phyloP scores from a whole-genome alignment of 306 rosid genomes.

The Cicer yamashitae region DNA sequence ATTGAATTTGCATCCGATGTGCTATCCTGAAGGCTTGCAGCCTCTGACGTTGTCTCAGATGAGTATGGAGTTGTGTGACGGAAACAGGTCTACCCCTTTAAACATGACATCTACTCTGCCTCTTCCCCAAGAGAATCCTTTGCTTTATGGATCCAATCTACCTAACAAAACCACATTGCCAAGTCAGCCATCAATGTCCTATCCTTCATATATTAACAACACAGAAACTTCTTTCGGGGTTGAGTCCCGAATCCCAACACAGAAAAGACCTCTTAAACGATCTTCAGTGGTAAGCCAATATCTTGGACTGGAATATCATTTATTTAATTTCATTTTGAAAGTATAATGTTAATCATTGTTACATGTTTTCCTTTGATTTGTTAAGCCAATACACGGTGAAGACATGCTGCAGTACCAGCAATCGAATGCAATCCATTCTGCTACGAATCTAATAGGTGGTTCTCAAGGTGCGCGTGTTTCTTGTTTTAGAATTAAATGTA shows the following conservation, averaged over 20 bases:
- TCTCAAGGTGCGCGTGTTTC: slow-evolving; percentile 47
- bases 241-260: slow-evolving; percentile 57
- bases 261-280: slow-evolving; percentile 56
- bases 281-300: slow-evolving; percentile 63
- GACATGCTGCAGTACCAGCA: slow-evolving; percentile 57
- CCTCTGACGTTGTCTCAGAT: slow-evolving; percentile 59
- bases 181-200: slow-evolving; percentile 53
- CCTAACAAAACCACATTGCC: slow-evolving; percentile 54
- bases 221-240: slow-evolving; percentile 56
- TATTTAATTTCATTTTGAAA: background rate
- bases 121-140: slow-evolving; percentile 60
- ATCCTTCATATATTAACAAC: slow-evolving; percentile 56
- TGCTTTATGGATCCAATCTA: slow-evolving; percentile 53
- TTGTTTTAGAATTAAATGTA: slow-evolving; percentile 14
- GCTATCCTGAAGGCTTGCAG: slow-evolving; percentile 66
- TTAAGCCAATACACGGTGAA: slow-evolving; percentile 54
- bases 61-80: slow-evolving; percentile 63
- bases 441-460: slow-evolving; percentile 54
- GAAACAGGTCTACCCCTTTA: slow-evolving; percentile 58
- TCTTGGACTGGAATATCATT: background rate
- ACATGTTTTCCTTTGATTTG: slow-evolving; percentile 32
- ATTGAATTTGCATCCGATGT: slow-evolving; percentile 78
- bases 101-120: slow-evolving; percentile 55
- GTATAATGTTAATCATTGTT: slow-evolving; percentile 29
- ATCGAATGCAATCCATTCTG: slow-evolving; percentile 45